Conservation (phyloP, 495 filamentous ascomycete genomes). For the Penicillium dipodomyicola region DNA sequence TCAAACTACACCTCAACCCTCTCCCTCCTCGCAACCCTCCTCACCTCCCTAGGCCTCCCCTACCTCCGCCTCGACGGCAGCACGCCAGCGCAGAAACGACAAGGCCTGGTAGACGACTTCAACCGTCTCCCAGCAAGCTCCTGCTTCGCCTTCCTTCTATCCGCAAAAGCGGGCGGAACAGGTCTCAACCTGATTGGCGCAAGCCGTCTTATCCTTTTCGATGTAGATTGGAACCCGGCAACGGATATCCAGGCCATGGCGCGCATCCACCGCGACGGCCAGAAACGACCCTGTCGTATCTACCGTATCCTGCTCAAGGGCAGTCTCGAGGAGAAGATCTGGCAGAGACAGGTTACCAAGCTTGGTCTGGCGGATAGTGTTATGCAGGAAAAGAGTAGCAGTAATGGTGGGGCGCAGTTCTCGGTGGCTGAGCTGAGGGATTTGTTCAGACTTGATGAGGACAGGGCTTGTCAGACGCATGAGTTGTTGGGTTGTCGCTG, state of each 20-base stretch:
- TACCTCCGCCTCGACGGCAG: conserved; percentile 74
- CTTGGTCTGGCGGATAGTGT: conserved; percentile 66
- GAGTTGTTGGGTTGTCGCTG: conserved; percentile 68
- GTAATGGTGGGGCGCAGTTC: conserved; percentile 51
- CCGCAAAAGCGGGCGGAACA: conserved; percentile 72
- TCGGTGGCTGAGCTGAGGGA: conserved; percentile 67
- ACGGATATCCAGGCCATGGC: conserved; percentile 87
- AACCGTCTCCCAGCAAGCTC: conserved; percentile 56
- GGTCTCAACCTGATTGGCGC: conserved; percentile 80
- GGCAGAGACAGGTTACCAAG: conserved; percentile 78
- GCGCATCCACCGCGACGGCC: conserved; percentile 75
- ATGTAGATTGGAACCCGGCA: conserved; percentile 82
- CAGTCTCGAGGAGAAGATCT: conserved; percentile 80
- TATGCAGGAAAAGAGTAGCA: conserved; percentile 58
- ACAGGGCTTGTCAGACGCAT: conserved; percentile 60
- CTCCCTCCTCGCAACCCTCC: conserved; percentile 63
- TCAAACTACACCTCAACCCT: conserved; percentile 81
- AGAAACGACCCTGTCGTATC: conserved; percentile 67
- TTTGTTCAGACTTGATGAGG: conserved; percentile 66
- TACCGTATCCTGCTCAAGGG: conserved; percentile 73
- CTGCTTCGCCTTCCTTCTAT: conserved; percentile 75
- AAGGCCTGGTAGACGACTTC: conserved; percentile 74
- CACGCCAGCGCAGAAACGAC: conserved; percentile 66
- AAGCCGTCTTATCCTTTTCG: conserved; percentile 72
- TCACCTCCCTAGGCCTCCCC: conserved; percentile 59